Percentiles rank a stretch among this genome's conserved stretches.
Evolutionary conservation across 2,329 filamentous ascomycete species (phyloP).

Genomic region (Botrytis cinerea): DNA sequence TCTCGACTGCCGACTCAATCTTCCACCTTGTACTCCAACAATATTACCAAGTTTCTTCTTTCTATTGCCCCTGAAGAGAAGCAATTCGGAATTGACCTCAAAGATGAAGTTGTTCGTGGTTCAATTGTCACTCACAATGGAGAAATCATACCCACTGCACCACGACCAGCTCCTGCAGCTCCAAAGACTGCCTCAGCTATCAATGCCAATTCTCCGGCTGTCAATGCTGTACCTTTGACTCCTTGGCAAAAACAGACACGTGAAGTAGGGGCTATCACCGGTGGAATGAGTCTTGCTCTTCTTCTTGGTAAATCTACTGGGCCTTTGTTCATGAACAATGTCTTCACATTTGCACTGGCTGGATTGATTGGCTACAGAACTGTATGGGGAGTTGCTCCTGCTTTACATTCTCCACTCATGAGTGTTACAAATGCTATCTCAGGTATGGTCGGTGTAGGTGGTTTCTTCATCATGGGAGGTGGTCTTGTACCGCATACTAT

Average conservation of each 20-base stretch:
- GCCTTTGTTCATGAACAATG: conserved; percentile 84
- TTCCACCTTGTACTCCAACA: conserved; percentile 89
- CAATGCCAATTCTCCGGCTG: conserved; percentile 54
- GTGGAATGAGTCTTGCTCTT: conserved; percentile 73
- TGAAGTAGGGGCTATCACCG: conserved; percentile 73
- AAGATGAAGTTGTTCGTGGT: conserved; percentile 83
- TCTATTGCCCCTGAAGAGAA: conserved; percentile 79
- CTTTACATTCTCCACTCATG: conserved; percentile 87
- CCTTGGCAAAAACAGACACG: conserved; percentile 80
- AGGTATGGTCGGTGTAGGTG: conserved; percentile 84
- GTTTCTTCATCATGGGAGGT: conserved; percentile 85
- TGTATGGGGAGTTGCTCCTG: conserved; percentile 83
- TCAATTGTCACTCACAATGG: conserved; percentile 81
- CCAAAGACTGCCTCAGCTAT: conserved; percentile 53
- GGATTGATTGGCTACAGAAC: conserved; percentile 85
- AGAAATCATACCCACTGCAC: conserved; percentile 72
- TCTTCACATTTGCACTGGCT: conserved; percentile 81
- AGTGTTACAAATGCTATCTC: conserved; percentile 85
- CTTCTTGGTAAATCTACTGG: conserved; percentile 79
- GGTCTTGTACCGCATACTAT: conserved; percentile 76
- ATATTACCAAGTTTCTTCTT: conserved; percentile 84
- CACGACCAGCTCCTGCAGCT: conserved; percentile 62
- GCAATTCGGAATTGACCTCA: conserved; percentile 76
- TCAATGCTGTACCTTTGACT: conserved; percentile 61
- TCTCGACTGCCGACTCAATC: conserved; percentile 86